Percentiles rank a stretch among this genome's conserved stretches.
phyloP scores from a whole-genome alignment of 768 basidiomycete species.

The Clitopilus hobsonii region DNA sequence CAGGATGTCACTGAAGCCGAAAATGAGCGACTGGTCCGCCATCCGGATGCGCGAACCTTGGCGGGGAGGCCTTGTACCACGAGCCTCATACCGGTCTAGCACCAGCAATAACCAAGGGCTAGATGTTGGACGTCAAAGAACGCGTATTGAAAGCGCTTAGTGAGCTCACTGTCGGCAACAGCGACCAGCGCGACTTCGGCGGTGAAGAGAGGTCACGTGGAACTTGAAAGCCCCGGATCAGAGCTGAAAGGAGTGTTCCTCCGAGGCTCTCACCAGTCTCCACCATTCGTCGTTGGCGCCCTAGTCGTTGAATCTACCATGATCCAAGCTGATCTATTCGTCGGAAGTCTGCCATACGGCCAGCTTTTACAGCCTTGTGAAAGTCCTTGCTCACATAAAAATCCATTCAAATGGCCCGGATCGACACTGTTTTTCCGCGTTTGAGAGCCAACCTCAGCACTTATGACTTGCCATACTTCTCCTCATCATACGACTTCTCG shows the following conservation, averaged over 20 bases:
- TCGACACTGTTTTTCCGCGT: too few species aligned
- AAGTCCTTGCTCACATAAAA: too few species aligned
- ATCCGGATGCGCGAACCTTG: not conserved
- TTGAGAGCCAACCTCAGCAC: not conserved
- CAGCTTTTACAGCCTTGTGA: too few species aligned
- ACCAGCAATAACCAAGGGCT: not conserved
- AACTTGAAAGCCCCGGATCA: not conserved
- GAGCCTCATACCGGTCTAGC: not conserved
- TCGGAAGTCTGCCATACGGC: too few species aligned
- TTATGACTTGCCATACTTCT: not conserved
- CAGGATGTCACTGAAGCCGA: not conserved
- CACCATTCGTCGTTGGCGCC: too few species aligned
- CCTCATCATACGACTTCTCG: not conserved
- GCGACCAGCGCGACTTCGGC: not conserved
- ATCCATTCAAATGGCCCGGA: too few species aligned
- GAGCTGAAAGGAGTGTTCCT: not conserved
- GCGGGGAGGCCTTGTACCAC: not conserved
- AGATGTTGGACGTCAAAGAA: not conserved
- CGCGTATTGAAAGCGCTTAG: not conserved
- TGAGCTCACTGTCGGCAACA: not conserved
- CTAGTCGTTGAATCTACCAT: too few species aligned
- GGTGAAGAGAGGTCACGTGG: not conserved
- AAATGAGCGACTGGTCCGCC: conserved; percentile 2
- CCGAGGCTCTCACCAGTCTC: too few species aligned
- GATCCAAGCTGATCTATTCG: too few species aligned